Evolutionary conservation across 2,329 filamentous ascomycete species (phyloP), one percentile per base, ranked within the genome.

Genomic region (Alternaria tenuissima): DNA sequence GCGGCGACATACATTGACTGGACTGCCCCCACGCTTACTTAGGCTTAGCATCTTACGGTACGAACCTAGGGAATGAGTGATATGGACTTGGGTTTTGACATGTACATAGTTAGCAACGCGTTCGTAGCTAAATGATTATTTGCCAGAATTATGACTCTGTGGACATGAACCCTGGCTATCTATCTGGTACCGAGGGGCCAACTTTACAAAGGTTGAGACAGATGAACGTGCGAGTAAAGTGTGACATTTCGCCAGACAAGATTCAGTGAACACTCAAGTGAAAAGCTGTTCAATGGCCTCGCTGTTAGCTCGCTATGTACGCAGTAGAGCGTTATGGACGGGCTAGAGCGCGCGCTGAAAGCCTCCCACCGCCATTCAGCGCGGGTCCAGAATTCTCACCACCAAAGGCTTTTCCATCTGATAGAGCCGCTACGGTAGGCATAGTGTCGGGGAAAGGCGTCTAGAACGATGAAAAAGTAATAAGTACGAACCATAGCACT

Each of bases 1-100:
- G 64, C 67, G 42, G 66, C 65, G 26, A 70, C 70, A 43, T 79
- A 77, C 68, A 74, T 78, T 65, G 75, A 78, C 68, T 79, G 76
- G 76, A 77, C 73, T 5, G 55, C 70, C 14, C 76, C 75, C 22
- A 74, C 72, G 14, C 69, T 78, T 49, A 65, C 74, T 55, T 78
- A 76, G 63, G 61, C 12, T 41, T 63, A 8, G 3, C 42, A 24
- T 26, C 7, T 36, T 2, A 0, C 26, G 52, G 30, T 57, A 38
- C 16, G n/a, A 20, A 41, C 52, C 11, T 36, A 4, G 28, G 30
- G n/a, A 20, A 36, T 8, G 52, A 22, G 4, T n/a, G 26, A 9
- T 24, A 46, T 55, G 52, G 55, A 20, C n/a, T 24, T 55, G 41
- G 36, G 42, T 52, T 65, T 63, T n/a, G n/a, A 53, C 52, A 65